Evolutionary conservation across 371 early-diverging fungal species (phyloP).

Genomic region (Umbelopsis sp.): DNA sequence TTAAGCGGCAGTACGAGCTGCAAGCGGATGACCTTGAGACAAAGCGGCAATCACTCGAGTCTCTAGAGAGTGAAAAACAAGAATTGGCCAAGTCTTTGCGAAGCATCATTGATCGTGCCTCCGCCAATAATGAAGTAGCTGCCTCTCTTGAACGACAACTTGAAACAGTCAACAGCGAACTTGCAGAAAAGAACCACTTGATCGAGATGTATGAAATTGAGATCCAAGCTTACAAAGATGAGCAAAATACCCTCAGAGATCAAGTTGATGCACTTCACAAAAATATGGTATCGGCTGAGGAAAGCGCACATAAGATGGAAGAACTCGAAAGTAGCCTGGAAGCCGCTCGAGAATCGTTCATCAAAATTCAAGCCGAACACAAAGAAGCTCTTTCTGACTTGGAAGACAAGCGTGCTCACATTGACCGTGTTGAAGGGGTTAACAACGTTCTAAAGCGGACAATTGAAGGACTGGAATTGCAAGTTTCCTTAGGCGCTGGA

Average conservation of each 20-base stretch:
- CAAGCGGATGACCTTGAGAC: conserved; percentile 41
- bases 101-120: conserved; percentile 26
- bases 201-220: conserved; percentile 21
- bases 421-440: conserved; percentile 18
- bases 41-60: conserved; percentile 25
- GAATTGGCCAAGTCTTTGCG: conserved; percentile 26
- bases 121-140: conserved; percentile 20
- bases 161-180: conserved; percentile 5
- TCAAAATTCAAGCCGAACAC: conserved; percentile 17
- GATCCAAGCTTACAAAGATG: conserved; percentile 21
- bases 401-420: conserved; percentile 22
- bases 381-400: conserved; percentile 20
- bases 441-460: conserved; percentile 15
- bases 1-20: conserved; percentile 31
- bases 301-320: conserved; percentile 11
- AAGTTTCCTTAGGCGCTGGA: not conserved
- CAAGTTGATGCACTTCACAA: conserved; percentile 20
- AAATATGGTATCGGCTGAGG: conserved; percentile 12
- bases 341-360: conserved; percentile 8
- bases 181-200: not conserved
- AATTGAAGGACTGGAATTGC: conserved; percentile 25
- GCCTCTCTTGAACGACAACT: conserved; percentile 18
- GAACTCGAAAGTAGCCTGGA: conserved; percentile 16
- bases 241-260: conserved; percentile 25
- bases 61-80: conserved; percentile 32